Percentiles rank a stretch among this genome's conserved stretches.
Conservation (phyloP, 257 asterid species). For the Eucommia ulmoides region DNA sequence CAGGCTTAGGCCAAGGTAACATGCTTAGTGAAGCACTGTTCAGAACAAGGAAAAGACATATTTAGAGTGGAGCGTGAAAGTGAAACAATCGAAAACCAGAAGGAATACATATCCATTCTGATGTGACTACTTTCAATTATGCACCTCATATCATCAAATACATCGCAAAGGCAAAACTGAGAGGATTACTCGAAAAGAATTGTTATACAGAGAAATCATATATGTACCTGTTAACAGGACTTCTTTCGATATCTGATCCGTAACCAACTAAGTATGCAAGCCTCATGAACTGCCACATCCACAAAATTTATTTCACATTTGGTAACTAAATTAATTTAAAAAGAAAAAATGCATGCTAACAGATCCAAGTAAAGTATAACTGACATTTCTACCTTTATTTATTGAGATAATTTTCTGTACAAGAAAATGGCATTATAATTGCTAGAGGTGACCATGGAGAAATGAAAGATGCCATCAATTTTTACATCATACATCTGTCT, state of each 20-base stretch:
- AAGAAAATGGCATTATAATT: too few relatives aligned
- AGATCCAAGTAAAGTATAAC: too few relatives aligned
- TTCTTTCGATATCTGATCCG: slow-evolving; percentile 74
- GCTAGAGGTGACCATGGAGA: too few relatives aligned
- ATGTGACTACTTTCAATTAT: slow-evolving; percentile 7
- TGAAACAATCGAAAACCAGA: too few relatives aligned
- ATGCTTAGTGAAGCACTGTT: slow-evolving; percentile 94
- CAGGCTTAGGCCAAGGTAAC: slow-evolving; percentile 98
- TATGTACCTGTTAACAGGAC: slow-evolving; percentile 88
- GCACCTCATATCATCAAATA: not conserved
- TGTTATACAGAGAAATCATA: not conserved
- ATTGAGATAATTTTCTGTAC: too few relatives aligned
- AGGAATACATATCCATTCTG: too few relatives aligned
- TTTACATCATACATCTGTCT: too few relatives aligned
- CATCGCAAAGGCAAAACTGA: slow-evolving; percentile 1
- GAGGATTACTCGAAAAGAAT: not conserved
- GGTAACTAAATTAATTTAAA: too few relatives aligned
- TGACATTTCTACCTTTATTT: too few relatives aligned
- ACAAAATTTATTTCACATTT: slow-evolving; percentile 13
- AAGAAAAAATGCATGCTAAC: too few relatives aligned
- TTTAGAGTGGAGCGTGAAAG: not conserved
- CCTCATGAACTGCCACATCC: slow-evolving; percentile 82
- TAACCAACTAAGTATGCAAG: slow-evolving; percentile 92
- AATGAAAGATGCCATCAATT: too few relatives aligned
- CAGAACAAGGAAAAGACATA: slow-evolving; percentile 9